Evolutionary conservation across 768 basidiomycete species (phyloP), one percentile per base, ranked within the genome.

Genomic region (Lactifluus hygrophoroides): DNA sequence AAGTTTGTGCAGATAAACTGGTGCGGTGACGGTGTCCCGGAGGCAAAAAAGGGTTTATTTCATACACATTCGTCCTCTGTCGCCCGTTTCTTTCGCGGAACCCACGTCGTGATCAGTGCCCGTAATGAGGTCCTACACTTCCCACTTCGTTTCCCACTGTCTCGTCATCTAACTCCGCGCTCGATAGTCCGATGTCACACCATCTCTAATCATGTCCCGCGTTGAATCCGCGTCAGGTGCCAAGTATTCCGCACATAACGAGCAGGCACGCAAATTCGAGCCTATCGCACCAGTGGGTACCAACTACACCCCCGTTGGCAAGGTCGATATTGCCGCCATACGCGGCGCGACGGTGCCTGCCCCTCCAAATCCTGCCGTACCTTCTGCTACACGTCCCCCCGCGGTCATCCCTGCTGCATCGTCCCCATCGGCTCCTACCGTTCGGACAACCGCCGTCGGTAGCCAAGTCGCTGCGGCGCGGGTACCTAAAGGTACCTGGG

Each of bases 21-120:
- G 94, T 93, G 92, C 65, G 95, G 95, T 44, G 94, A 95, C 67
- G 95, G 95, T 57, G 95, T 98, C 1, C 95, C 95, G 13, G 91
- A 85, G 69, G 77, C 78, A 19, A 87, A 90, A 72, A 98, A 98
- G 70, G 95, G 95, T 8, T 77, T 96, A 23, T 95, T 95, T 75
- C 86, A 91, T 67, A 86, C 84, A 8, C 94, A 97, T 70, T 83
- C 92, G 7, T 79, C 80, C 45, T 80, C 91, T 1, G 88, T 98
- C 9, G 79, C 85, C 42, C 81, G 76, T 56, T 94, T 87, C 70
- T 77, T 98, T 45, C 84, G 84, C 6, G 90, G 90, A 40, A 81
- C 86, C 0, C 93, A 95, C 68, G 86, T 94, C 62, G 87, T 90
- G 21, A 80, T 94, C 72, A 88, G 75, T 64, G 93, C 93, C 16